Percentiles rank a stretch among this genome's conserved stretches.
These are phyloP conservation scores for Alternaria metachromatica DNA, from an alignment of 2,329 filamentous ascomycete species.

Conservation along the genomic window DNA sequence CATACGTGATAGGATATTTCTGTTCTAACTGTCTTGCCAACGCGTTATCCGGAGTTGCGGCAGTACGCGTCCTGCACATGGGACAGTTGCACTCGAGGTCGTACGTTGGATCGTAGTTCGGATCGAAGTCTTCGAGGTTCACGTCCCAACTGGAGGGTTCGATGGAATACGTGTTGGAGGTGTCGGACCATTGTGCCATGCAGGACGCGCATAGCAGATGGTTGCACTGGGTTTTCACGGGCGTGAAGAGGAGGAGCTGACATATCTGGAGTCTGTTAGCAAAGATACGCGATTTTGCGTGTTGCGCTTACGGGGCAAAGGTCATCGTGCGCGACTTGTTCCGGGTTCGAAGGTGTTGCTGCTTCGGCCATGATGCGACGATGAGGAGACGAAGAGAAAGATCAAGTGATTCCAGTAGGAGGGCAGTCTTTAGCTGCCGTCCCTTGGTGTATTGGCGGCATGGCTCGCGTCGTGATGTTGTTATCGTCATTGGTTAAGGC, in stretches of 20 bases:
- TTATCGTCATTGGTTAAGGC: conserved; percentile 3
- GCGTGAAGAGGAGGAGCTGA: conserved; percentile 52
- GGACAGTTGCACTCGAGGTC: conserved; percentile 53
- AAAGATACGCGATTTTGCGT: not conserved
- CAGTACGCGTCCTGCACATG: conserved; percentile 54
- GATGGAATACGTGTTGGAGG: conserved; percentile 45
- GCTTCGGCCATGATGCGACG: conserved; percentile 3
- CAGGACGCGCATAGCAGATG: conserved; percentile 55
- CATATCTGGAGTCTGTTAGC: conserved; percentile 43
- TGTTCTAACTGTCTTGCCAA: conserved; percentile 36
- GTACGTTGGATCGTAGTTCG: conserved; percentile 34
- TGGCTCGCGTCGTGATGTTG: not conserved
- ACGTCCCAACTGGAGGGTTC: conserved; percentile 49
- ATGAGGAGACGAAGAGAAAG: not conserved
- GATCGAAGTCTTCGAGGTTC: conserved; percentile 49
- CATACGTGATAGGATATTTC: conserved; percentile 48
- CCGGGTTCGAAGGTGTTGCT: not conserved
- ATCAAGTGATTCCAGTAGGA: not conserved
- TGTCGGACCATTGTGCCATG: conserved; percentile 56
- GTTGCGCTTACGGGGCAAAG: conserved; percentile 45
- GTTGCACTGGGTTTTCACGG: conserved; percentile 52
- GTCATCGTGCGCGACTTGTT: conserved; percentile 49
- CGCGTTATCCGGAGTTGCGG: conserved; percentile 37
- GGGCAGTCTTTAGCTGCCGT: not conserved
- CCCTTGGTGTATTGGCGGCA: not conserved